phyloP scores from a whole-genome alignment of 1,139 yeast genomes.

The Komagataea norvegica region DNA sequence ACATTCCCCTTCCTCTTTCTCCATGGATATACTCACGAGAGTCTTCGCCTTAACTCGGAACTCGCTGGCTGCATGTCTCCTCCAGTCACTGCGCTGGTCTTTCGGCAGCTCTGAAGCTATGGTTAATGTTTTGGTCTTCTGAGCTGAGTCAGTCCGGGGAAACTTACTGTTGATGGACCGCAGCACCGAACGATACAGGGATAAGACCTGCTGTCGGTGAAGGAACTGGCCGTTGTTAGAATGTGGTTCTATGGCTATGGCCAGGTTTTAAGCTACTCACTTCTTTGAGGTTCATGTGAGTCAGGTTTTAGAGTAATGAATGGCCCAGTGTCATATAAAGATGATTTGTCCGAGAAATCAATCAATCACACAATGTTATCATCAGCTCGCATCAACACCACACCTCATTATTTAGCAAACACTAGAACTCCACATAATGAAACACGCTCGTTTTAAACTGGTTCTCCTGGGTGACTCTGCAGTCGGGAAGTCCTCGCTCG shows the following conservation, averaged over 20 bases:
- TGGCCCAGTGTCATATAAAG: too few species aligned
- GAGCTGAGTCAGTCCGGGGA: not conserved
- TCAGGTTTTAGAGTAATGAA: too few species aligned
- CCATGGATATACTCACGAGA: conserved; percentile 8
- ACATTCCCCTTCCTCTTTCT: too few species aligned
- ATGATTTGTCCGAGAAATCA: too few species aligned
- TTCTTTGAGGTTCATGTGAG: conserved; percentile 10
- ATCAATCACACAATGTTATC: too few species aligned
- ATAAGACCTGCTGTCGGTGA: conserved; percentile 14
- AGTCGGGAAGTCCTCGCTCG: conserved; percentile 58
- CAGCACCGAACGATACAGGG: conserved; percentile 12
- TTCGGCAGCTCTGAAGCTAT: conserved; percentile 7
- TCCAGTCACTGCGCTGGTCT: conserved; percentile 8
- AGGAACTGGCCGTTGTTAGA: conserved; percentile 10
- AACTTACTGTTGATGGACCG: conserved; percentile 16
- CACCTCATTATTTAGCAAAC: not conserved
- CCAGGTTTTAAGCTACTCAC: conserved; percentile 7
- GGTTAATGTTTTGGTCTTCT: not conserved
- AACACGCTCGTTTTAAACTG: conserved; percentile 36
- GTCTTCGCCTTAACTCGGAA: conserved; percentile 6
- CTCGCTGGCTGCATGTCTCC: conserved; percentile 9
- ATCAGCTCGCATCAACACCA: too few species aligned
- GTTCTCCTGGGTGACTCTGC: conserved; percentile 54
- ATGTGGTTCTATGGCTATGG: not conserved
- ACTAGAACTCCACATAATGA: conserved; percentile 4